Evolutionary conservation across 106 monocot genomes (phyloP).

Genomic region (Triglochin maritima): DNA sequence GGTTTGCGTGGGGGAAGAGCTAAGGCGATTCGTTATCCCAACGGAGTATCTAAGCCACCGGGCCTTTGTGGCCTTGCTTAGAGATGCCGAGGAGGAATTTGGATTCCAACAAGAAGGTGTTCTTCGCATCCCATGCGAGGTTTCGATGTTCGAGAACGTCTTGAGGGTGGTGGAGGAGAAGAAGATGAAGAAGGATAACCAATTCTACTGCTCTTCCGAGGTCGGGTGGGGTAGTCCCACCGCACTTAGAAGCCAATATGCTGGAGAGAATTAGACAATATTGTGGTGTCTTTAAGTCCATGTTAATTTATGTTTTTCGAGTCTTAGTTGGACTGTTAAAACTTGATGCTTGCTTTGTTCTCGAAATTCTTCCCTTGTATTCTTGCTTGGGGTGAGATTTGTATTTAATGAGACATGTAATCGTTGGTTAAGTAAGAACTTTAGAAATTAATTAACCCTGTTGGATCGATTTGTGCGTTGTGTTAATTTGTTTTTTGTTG

Average conservation of each 20-base stretch:
- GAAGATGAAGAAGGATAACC: conserved; percentile 22
- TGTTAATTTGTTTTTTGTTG: too few species aligned
- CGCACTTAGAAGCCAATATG: conserved; percentile 17
- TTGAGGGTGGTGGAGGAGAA: conserved; percentile 32
- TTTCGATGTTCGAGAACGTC: conserved; percentile 39
- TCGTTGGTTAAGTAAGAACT: too few species aligned
- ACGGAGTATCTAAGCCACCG: conserved; percentile 42
- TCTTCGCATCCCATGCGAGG: conserved; percentile 46
- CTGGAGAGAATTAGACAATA: background rate
- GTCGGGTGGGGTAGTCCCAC: conserved; percentile 9
- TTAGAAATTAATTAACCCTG: too few species aligned
- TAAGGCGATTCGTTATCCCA: conserved; percentile 52
- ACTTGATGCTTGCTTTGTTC: too few species aligned
- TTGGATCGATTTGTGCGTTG: too few species aligned
- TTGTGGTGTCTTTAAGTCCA: too few species aligned
- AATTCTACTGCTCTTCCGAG: conserved; percentile 21
- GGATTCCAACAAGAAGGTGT: conserved; percentile 52
- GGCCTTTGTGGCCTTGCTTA: conserved; percentile 36
- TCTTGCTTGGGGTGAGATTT: too few species aligned
- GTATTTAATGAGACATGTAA: too few species aligned
- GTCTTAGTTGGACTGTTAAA: too few species aligned
- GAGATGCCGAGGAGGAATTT: conserved; percentile 58
- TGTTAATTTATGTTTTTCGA: too few species aligned
- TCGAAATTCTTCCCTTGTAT: too few species aligned
- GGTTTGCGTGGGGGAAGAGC: conserved; percentile 46